Conservation (phyloP, 2,329 filamentous ascomycete species). For the Zalaria obscura region DNA sequence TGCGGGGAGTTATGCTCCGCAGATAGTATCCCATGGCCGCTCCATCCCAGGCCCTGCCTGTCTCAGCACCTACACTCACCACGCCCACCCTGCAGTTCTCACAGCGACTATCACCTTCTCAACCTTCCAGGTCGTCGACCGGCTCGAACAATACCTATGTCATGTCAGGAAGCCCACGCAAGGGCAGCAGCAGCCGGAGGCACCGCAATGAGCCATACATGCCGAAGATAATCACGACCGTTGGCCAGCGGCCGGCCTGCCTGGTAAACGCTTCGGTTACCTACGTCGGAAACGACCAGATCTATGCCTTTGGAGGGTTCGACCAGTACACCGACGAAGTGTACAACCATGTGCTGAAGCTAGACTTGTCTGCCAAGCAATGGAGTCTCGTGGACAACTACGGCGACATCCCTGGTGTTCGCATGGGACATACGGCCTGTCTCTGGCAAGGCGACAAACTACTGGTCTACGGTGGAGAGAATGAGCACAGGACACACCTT, state of each 20-base stretch:
- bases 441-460: slow-evolving; percentile 89
- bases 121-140: slow-evolving; percentile 18
- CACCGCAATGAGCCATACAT: slow-evolving; percentile 60
- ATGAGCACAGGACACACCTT: slow-evolving; percentile 89
- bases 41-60: neutral
- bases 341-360: slow-evolving; percentile 87
- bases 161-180: slow-evolving; percentile 74
- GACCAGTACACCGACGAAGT: slow-evolving; percentile 98
- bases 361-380: slow-evolving; percentile 76
- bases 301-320: slow-evolving; percentile 96
- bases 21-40: slow-evolving; percentile 5
- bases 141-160: slow-evolving; percentile 62
- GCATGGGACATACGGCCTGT: slow-evolving; percentile 94
- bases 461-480: slow-evolving; percentile 95
- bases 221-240: slow-evolving; percentile 57
- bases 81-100: no score
- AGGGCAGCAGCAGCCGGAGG: slow-evolving; percentile 36
- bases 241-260: slow-evolving; percentile 64
- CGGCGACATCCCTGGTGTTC: slow-evolving; percentile 89
- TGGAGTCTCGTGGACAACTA: slow-evolving; percentile 98
- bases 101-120: no score
- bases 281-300: slow-evolving; percentile 95
- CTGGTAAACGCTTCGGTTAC: slow-evolving; percentile 97
- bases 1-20: no score
- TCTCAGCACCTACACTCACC: no score